phyloP scores from a whole-genome alignment of 2,329 filamentous ascomycete genomes.

The Ophiostoma ulmi region DNA sequence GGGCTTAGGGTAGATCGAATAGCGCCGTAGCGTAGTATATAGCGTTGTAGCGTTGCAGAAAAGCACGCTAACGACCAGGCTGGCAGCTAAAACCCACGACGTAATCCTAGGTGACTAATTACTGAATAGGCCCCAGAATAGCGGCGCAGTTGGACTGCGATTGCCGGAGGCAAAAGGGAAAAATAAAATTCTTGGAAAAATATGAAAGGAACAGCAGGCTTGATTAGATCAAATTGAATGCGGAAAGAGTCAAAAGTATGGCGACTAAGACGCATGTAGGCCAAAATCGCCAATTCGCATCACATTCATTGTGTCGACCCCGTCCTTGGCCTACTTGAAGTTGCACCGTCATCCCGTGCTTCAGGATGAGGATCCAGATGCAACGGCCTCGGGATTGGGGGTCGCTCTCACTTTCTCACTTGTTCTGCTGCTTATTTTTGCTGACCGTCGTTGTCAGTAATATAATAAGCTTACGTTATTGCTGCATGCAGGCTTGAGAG shows the following conservation, averaged over 20 bases:
- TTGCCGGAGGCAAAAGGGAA: not conserved
- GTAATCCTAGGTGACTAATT: not conserved
- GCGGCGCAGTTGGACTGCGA: not conserved
- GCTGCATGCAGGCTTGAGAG: conserved; percentile 3
- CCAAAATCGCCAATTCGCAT: not conserved
- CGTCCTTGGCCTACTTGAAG: not conserved
- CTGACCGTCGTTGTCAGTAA: not conserved
- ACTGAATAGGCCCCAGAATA: not conserved
- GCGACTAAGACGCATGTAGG: not conserved
- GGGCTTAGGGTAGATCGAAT: not conserved
- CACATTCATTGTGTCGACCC: not conserved
- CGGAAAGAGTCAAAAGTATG: not conserved
- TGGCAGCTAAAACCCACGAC: conserved; percentile 12
- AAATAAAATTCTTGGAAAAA: not conserved
- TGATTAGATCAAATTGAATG: not conserved
- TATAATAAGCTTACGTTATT: not conserved
- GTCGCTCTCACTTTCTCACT: not conserved
- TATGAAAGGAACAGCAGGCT: not conserved
- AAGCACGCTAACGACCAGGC: conserved; percentile 12
- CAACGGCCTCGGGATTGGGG: not conserved
- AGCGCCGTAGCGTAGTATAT: not conserved
- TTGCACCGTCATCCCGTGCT: not conserved
- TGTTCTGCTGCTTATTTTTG: not conserved
- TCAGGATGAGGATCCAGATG: not conserved
- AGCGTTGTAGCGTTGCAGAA: conserved; percentile 1